These are phyloP conservation scores for Opeltia flavorubescens DNA, from an alignment of 495 filamentous ascomycete genomes.

Conservation along the genomic window DNA sequence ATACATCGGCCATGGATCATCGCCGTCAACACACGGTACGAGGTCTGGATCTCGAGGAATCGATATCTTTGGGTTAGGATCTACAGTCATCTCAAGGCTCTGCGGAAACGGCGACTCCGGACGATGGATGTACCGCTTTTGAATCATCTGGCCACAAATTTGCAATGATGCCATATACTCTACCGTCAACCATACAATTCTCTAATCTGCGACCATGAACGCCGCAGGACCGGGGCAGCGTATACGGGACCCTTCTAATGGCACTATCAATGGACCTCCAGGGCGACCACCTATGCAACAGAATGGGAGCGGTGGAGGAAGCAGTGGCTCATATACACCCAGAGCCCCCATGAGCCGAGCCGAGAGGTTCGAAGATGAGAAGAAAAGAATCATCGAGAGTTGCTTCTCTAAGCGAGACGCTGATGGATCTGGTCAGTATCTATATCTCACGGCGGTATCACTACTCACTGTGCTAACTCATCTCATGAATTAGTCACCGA, in stretches of 20 bases:
- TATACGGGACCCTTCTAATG: slow-evolving; percentile 12
- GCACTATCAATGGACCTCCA: background rate
- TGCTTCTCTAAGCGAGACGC: slow-evolving; percentile 81
- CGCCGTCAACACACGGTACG: background rate
- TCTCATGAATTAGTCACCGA: slow-evolving; percentile 49
- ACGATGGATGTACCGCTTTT: too few relatives aligned
- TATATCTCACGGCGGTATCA: too few relatives aligned
- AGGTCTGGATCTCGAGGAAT: background rate
- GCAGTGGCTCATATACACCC: slow-evolving; percentile 15
- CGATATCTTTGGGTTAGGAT: background rate
- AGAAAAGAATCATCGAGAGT: slow-evolving; percentile 77
- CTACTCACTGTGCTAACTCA: slow-evolving; percentile 1
- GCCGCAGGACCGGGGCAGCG: slow-evolving; percentile 11
- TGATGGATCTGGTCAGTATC: slow-evolving; percentile 59
- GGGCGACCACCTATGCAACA: slow-evolving; percentile 17
- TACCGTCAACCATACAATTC: background rate
- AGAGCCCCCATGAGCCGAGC: slow-evolving; percentile 46
- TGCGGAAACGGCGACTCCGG: too few relatives aligned
- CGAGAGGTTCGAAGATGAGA: slow-evolving; percentile 90
- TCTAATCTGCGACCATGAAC: slow-evolving; percentile 9
- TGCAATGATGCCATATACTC: background rate
- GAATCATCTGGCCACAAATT: too few relatives aligned
- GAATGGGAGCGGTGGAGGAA: slow-evolving; percentile 23
- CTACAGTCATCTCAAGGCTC: background rate
- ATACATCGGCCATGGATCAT: background rate